Conservation (phyloP, 495 filamentous ascomycete species). For the Letharia columbiana region DNA sequence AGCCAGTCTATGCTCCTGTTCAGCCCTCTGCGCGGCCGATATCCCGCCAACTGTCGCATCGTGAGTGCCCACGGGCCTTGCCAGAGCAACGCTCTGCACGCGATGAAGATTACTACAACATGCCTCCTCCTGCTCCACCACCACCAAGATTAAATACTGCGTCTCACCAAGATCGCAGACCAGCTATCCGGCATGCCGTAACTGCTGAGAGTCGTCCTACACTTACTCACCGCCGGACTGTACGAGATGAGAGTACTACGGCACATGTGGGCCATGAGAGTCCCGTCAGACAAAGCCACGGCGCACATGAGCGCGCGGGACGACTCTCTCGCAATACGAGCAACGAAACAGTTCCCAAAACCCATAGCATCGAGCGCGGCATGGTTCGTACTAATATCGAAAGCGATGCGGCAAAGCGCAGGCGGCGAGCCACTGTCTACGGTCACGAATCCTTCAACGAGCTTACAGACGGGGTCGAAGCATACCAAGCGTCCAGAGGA, state of each 20-base stretch:
- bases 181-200: slow-evolving; percentile 22
- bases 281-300: slow-evolving; percentile 10
- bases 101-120: slow-evolving; percentile 40
- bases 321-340: slow-evolving; percentile 20
- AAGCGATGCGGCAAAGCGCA: slow-evolving; percentile 12
- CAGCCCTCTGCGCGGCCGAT: slow-evolving; percentile 9
- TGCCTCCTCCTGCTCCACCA: slow-evolving; percentile 34
- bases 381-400: slow-evolving; percentile 15
- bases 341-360: slow-evolving; percentile 15
- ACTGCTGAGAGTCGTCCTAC: slow-evolving; percentile 11
- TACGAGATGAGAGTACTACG: slow-evolving; percentile 8
- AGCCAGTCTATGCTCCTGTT: slow-evolving; percentile 10
- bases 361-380: slow-evolving; percentile 15
- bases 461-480: slow-evolving; percentile 23
- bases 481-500: slow-evolving; percentile 5
- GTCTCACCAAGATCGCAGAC: slow-evolving; percentile 25
- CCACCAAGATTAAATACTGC: slow-evolving; percentile 24
- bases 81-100: slow-evolving; percentile 23
- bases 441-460: slow-evolving; percentile 19
- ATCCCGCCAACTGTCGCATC: slow-evolving; percentile 18
- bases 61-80: slow-evolving; percentile 21
- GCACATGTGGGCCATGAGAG: slow-evolving; percentile 4
- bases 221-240: slow-evolving; percentile 5
- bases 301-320: slow-evolving; percentile 7
- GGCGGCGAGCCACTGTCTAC: slow-evolving; percentile 19